A percentile compares a stretch with the other conserved stretches of the same genome.
Evolutionary conservation across 2,329 filamentous ascomycete species (phyloP).

Genomic region (Pseudocercospora macadamiae): DNA sequence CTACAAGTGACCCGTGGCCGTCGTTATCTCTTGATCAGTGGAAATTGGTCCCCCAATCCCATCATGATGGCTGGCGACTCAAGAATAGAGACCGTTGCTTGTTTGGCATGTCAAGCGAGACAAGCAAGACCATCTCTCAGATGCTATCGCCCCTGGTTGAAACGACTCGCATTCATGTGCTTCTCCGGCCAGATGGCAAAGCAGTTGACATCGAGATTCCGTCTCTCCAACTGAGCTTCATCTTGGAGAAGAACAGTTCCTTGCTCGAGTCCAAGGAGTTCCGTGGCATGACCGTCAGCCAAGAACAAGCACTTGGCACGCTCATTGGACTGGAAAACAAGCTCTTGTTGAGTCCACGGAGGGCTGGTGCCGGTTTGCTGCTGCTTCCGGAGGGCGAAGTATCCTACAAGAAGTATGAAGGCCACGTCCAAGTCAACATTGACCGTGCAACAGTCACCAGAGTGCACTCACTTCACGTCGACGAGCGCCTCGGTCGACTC

Average conservation of each 20-base stretch:
- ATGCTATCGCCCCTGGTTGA: conserved; percentile 44
- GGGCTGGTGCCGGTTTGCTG: conserved; percentile 50
- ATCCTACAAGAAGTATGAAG: conserved; percentile 45
- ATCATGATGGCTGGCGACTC: conserved; percentile 48
- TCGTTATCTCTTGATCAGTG: conserved; percentile 7
- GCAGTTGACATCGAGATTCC: conserved; percentile 29
- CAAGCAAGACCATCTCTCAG: conserved; percentile 54
- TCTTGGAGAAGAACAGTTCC: not conserved
- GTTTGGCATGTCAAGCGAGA: conserved; percentile 16
- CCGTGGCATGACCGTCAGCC: conserved; percentile 41
- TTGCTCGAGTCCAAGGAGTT: conserved; percentile 10
- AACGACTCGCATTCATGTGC: conserved; percentile 17
- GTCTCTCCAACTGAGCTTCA: conserved; percentile 28
- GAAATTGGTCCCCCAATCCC: conserved; percentile 38
- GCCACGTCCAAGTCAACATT: conserved; percentile 42
- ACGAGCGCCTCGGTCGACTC: conserved; percentile 61
- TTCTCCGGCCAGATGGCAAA: not conserved
- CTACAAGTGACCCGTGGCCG: conserved; percentile 28
- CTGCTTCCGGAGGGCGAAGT: conserved; percentile 49
- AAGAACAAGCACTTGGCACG: conserved; percentile 62
- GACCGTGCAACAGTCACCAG: conserved; percentile 49
- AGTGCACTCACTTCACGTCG: conserved; percentile 57
- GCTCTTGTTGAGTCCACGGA: conserved; percentile 50
- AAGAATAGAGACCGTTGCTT: conserved; percentile 10
- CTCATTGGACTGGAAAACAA: conserved; percentile 63